These are phyloP conservation scores for Paramecium octaurelia DNA, from an alignment of 73 alveolate genomes.

Conservation along the genomic window DNA sequence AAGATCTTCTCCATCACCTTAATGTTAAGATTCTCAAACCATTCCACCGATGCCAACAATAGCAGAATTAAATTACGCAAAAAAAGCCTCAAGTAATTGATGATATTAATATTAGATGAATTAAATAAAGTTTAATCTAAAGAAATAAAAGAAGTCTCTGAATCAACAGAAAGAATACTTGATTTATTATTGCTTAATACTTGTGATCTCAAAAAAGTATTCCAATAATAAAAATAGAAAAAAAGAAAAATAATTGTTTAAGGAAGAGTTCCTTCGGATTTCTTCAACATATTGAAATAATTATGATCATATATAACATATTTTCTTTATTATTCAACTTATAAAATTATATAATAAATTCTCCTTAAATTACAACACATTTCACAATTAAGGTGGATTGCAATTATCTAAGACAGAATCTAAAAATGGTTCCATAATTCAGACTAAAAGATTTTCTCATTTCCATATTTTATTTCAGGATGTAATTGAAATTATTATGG, in stretches of 20 bases:
- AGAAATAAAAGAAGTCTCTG: not conserved
- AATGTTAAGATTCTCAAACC: not conserved
- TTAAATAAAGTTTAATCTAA: not conserved
- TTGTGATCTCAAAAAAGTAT: conserved; percentile 20
- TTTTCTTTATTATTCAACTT: not conserved
- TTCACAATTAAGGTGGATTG: no score
- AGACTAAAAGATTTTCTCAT: no score
- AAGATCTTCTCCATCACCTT: not conserved
- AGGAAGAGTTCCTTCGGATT: not conserved
- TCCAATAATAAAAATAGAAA: not conserved
- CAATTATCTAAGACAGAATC: no score
- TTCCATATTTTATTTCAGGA: no score
- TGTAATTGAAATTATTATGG: no score
- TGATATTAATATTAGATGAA: not conserved
- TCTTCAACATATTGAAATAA: conserved; percentile 5
- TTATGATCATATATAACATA: not conserved
- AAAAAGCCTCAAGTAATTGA: not conserved
- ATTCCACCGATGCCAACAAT: not conserved
- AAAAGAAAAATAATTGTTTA: conserved; percentile 16
- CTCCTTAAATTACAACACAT: no score
- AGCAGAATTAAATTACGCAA: not conserved
- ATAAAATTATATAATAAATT: not conserved
- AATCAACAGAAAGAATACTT: conserved; percentile 16
- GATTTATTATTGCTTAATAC: conserved; percentile 18
- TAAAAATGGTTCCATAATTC: no score